Evolutionary conservation across 768 basidiomycete species (phyloP).

Genomic region (Mycena galopus): DNA sequence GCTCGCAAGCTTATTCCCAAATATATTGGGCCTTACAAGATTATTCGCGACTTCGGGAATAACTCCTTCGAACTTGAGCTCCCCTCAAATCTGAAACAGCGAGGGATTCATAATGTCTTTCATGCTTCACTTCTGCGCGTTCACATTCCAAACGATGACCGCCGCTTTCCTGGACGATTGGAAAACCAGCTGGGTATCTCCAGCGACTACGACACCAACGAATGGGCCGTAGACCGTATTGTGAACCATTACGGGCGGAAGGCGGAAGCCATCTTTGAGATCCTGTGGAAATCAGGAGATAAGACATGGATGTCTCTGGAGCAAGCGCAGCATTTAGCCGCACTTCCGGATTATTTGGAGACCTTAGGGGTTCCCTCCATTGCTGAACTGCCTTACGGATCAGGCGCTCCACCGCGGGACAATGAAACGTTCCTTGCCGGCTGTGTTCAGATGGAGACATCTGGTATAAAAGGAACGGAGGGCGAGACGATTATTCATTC

Average conservation of each 20-base stretch:
- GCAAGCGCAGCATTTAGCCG: too few species aligned
- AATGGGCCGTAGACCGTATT: slow-evolving; percentile 5
- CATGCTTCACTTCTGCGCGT: not conserved
- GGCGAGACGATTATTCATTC: too few species aligned
- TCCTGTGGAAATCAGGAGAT: slow-evolving; percentile 41
- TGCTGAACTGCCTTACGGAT: too few species aligned
- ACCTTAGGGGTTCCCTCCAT: too few species aligned
- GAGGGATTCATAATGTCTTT: not conserved
- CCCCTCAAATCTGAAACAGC: not conserved
- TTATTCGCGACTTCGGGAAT: not conserved
- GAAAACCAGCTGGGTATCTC: not conserved
- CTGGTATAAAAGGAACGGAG: too few species aligned
- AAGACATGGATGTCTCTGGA: slow-evolving; percentile 33
- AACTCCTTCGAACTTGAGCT: not conserved
- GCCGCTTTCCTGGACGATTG: not conserved
- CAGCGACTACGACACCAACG: not conserved
- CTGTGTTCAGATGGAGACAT: too few species aligned
- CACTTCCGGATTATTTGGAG: too few species aligned
- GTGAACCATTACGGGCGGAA: slow-evolving; percentile 36
- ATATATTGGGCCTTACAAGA: not conserved
- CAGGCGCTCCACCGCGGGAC: too few species aligned
- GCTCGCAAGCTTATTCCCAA: not conserved
- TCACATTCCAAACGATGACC: slow-evolving; percentile 1
- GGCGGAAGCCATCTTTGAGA: slow-evolving; percentile 35
- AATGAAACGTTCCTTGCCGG: too few species aligned